Conservation (phyloP, 164 flowering plant species). For the Nelumbo lutea region DNA sequence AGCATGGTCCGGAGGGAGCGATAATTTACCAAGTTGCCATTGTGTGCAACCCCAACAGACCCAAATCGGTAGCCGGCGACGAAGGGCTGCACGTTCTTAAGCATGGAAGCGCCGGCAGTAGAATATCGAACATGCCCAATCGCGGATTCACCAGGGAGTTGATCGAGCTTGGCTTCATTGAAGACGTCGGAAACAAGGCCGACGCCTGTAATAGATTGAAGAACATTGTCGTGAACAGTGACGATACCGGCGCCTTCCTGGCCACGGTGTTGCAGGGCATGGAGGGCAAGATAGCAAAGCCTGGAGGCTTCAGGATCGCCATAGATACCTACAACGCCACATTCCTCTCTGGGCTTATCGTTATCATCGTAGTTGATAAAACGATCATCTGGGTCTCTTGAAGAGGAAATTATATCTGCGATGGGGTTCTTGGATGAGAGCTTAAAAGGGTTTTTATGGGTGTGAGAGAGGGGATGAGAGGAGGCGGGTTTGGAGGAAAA, state of each 20-base stretch:
- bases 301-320: conserved; percentile 94
- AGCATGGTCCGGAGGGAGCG: conserved; percentile 46
- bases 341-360: conserved; percentile 83
- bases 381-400: background rate
- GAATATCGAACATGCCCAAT: conserved; percentile 96
- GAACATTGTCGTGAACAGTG: conserved; percentile 42
- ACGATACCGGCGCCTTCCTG: conserved; percentile 98
- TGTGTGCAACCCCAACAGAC: conserved; percentile 88
- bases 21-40: conserved; percentile 88
- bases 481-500: conserved; percentile 2
- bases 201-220: conserved; percentile 71
- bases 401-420: conserved; percentile 11
- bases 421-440: conserved; percentile 16
- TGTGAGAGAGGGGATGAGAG: conserved; percentile 10
- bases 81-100: conserved; percentile 92
- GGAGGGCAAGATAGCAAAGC: conserved; percentile 80
- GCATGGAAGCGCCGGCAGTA: conserved; percentile 87
- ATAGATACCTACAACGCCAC: conserved; percentile 91
- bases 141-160: conserved; percentile 63
- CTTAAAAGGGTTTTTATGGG: conserved; percentile 14
- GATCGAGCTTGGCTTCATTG: conserved; percentile 55
- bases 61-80: conserved; percentile 86
- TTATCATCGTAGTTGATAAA: conserved; percentile 21
- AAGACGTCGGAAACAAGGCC: conserved; percentile 91
- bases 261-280: conserved; percentile 90